Conservation (phyloP, 1,284 basidiomycete species). For the Rhodotorula glutinis region DNA sequence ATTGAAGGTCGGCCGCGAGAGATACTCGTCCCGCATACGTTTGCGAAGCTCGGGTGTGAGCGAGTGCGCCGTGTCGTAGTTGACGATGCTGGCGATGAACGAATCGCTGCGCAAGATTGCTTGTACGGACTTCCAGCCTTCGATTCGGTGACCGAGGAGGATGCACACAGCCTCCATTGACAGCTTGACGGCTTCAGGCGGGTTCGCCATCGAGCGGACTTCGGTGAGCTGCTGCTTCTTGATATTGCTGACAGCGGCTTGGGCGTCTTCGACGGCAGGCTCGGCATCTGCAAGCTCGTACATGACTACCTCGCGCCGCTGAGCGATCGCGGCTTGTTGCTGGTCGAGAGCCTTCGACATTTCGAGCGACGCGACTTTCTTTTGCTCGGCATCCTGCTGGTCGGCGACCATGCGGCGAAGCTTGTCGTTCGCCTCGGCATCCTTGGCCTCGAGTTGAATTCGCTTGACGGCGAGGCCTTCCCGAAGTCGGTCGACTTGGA, state of each 20-base stretch:
- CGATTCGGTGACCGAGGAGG: constrained; percentile 93
- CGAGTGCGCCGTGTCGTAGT: constrained; percentile 87
- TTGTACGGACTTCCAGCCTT: constrained; percentile 95
- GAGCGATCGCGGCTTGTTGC: constrained; percentile 84
- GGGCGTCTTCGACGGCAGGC: constrained; percentile 92
- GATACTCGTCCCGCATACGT: constrained; percentile 88
- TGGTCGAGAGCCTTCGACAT: constrained; percentile 89
- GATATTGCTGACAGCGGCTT: constrained; percentile 94
- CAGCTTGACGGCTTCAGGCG: constrained; percentile 93
- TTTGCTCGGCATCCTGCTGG: constrained; percentile 97
- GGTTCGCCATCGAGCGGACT: constrained; percentile 97
- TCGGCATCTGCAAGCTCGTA: constrained; percentile 96
- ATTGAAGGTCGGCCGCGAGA: constrained; percentile 86
- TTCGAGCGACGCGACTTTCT: constrained; percentile 92
- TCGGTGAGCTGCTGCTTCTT: constrained; percentile 95
- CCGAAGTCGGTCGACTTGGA: constrained; percentile 91
- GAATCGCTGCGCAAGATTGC: constrained; percentile 95
- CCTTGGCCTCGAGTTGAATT: constrained; percentile 86
- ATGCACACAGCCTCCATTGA: constrained; percentile 99
- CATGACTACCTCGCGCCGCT: constrained; percentile 84
- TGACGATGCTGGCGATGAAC: constrained; percentile 94
- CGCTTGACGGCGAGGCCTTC: constrained; percentile 94
- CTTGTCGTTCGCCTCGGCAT: constrained; percentile 94
- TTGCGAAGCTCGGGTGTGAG: constrained; percentile 90
- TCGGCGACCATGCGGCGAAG: constrained; percentile 97